phyloP scores from a whole-genome alignment of 176 grass and related monocot genomes.

The Oryza meyeriana region DNA sequence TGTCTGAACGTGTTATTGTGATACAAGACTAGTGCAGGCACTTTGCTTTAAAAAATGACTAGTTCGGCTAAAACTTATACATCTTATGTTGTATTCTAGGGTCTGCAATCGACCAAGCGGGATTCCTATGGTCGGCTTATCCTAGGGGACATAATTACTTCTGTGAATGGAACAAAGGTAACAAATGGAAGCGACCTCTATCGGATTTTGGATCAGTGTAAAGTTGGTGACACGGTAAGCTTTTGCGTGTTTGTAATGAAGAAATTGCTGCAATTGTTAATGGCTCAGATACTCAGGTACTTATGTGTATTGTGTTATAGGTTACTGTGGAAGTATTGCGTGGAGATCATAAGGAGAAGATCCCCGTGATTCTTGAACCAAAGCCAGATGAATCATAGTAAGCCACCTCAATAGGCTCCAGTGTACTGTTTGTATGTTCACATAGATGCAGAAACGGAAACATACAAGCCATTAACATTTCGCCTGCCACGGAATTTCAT shows the following conservation, averaged over 20 bases:
- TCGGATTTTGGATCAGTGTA: slow-evolving; percentile 92
- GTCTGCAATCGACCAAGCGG: slow-evolving; percentile 80
- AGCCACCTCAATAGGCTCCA: neutral
- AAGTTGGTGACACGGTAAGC: slow-evolving; percentile 94
- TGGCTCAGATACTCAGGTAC: neutral
- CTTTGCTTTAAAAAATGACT: neutral
- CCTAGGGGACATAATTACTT: slow-evolving; percentile 93
- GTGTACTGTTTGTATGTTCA: neutral
- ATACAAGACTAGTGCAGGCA: neutral
- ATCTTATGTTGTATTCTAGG: slow-evolving; percentile 40
- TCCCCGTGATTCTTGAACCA: slow-evolving; percentile 85
- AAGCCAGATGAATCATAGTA: slow-evolving; percentile 81
- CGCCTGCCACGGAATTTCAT: slow-evolving; percentile 6
- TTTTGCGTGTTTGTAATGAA: neutral
- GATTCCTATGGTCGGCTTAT: slow-evolving; percentile 87
- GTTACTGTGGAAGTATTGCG: slow-evolving; percentile 91
- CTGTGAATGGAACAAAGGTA: slow-evolving; percentile 86
- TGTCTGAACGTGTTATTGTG: neutral
- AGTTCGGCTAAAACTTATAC: neutral
- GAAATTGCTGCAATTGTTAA: neutral
- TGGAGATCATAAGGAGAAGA: slow-evolving; percentile 93
- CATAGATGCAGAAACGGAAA: slow-evolving; percentile 16
- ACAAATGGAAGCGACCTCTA: slow-evolving; percentile 91
- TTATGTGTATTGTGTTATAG: slow-evolving; percentile 26
- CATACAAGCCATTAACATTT: slow-evolving; percentile 8